These are phyloP conservation scores for Cutaneotrichosporon sp. DNA, from an alignment of 1,284 basidiomycete genomes.

Conservation along the genomic window DNA sequence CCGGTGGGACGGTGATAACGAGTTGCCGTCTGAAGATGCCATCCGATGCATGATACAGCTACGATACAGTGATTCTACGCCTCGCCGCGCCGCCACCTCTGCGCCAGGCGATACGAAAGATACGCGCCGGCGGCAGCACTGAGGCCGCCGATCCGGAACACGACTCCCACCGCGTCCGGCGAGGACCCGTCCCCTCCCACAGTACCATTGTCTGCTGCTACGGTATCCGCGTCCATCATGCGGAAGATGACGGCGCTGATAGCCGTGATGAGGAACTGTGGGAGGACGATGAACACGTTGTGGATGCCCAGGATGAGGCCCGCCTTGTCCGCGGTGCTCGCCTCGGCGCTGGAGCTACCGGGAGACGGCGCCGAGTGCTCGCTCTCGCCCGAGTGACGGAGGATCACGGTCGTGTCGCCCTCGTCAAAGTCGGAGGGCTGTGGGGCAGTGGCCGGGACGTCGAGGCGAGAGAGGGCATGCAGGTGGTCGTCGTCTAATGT, in stretches of 20 bases:
- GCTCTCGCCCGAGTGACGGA: slow-evolving; percentile 41
- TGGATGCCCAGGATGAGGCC: slow-evolving; percentile 91
- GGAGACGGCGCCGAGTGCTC: slow-evolving; percentile 4
- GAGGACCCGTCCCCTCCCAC: neutral
- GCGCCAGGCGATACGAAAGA: slow-evolving; percentile 21
- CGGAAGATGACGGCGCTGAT: slow-evolving; percentile 56
- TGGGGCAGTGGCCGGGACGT: slow-evolving; percentile 8
- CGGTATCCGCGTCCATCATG: slow-evolving; percentile 46
- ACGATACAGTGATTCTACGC: slow-evolving; percentile 1
- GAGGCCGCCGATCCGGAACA: slow-evolving; percentile 25
- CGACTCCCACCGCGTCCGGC: slow-evolving; percentile 21
- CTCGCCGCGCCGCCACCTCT: slow-evolving; percentile 17
- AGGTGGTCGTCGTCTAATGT: slow-evolving; percentile 3
- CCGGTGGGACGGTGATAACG: too few relatives aligned
- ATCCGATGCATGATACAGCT: slow-evolving; percentile 5
- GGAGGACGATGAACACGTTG: slow-evolving; percentile 78
- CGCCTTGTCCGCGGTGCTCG: slow-evolving; percentile 68
- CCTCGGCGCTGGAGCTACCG: slow-evolving; percentile 5
- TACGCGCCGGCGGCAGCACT: slow-evolving; percentile 22
- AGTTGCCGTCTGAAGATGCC: neutral
- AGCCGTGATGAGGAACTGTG: slow-evolving; percentile 59
- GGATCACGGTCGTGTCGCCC: slow-evolving; percentile 41
- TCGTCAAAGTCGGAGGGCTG: neutral
- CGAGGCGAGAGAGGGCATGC: slow-evolving; percentile 7
- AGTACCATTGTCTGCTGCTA: neutral